Evolutionary conservation across 495 filamentous ascomycete genomes (phyloP).

Genomic region (Daldinia bambusicola): DNA sequence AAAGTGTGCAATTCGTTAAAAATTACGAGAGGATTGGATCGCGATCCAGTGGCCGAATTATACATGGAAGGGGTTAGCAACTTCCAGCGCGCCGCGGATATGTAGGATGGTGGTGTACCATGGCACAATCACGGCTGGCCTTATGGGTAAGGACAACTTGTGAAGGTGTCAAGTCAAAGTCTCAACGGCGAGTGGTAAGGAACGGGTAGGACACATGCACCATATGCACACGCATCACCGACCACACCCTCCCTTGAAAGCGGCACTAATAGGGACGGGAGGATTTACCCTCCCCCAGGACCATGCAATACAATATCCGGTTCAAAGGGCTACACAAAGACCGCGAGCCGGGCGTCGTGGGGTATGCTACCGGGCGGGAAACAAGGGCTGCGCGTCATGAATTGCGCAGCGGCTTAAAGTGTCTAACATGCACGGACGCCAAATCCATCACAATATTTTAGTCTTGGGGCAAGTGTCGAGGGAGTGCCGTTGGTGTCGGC

Average conservation of each 20-base stretch:
- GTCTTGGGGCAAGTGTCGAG: neutral
- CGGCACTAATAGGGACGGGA: conserved; percentile 38
- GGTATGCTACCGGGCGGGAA: conserved; percentile 15
- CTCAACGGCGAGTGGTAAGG: conserved; percentile 43
- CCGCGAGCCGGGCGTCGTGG: conserved; percentile 24
- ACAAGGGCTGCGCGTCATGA: conserved; percentile 10
- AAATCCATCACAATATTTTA: neutral
- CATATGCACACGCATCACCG: conserved; percentile 42
- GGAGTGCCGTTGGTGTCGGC: neutral
- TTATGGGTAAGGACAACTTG: conserved; percentile 49
- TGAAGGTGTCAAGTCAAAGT: conserved; percentile 27
- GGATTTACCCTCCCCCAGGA: conserved; percentile 32
- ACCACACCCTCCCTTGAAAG: conserved; percentile 30
- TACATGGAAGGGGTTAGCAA: conserved; percentile 39
- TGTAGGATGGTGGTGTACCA: conserved; percentile 44
- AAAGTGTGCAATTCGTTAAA: conserved; percentile 16
- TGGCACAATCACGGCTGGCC: conserved; percentile 40
- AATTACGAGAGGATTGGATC: conserved; percentile 27
- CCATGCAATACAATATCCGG: conserved; percentile 34
- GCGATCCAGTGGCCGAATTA: conserved; percentile 25
- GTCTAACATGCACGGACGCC: conserved; percentile 6
- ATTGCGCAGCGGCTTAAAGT: neutral
- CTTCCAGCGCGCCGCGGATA: conserved; percentile 45
- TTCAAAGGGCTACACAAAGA: conserved; percentile 19
- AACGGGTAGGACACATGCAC: conserved; percentile 39